A percentile compares a stretch with the other conserved stretches of the same genome.
These are phyloP conservation scores for Myotisia sp. DNA, from an alignment of 2,329 filamentous ascomycete genomes.

Conservation along the genomic window DNA sequence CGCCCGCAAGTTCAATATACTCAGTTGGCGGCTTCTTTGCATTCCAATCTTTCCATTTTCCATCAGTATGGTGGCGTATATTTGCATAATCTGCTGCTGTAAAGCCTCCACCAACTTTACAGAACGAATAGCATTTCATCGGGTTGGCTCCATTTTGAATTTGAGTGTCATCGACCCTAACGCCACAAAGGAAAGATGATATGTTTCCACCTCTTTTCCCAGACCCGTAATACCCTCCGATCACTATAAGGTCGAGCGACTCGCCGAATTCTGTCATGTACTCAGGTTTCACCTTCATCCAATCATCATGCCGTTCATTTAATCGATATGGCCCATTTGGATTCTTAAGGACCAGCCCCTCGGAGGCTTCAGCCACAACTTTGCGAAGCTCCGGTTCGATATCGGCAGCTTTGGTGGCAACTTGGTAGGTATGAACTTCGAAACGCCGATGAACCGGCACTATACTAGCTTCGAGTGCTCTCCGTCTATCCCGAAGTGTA, in stretches of 20 bases:
- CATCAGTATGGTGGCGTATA: constrained; percentile 70
- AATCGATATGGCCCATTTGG: constrained; percentile 73
- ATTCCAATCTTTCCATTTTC: constrained; percentile 86
- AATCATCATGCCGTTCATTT: constrained; percentile 84
- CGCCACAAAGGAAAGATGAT: constrained; percentile 79
- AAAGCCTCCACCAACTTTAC: constrained; percentile 94
- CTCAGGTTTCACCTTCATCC: constrained; percentile 97
- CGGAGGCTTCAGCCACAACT: constrained; percentile 73
- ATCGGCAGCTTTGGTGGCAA: constrained; percentile 51
- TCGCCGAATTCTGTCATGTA: constrained; percentile 97
- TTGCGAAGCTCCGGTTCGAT: constrained; percentile 68
- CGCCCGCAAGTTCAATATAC: constrained; percentile 69
- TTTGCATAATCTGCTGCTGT: constrained; percentile 69
- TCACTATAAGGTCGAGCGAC: constrained; percentile 72
- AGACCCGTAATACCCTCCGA: constrained; percentile 86
- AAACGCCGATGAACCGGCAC: constrained; percentile 57
- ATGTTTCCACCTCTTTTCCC: constrained; percentile 69
- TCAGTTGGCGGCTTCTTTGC: constrained; percentile 57
- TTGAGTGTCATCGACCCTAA: constrained; percentile 59
- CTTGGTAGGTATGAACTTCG: constrained; percentile 62
- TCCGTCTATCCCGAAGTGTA: constrained; percentile 64
- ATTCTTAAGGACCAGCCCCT: constrained; percentile 88
- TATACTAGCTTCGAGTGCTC: constrained; percentile 59
- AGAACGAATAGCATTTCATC: constrained; percentile 83
- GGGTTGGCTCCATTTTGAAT: constrained; percentile 41